Conservation (phyloP, 495 filamentous ascomycete genomes). For the Astrothelium macrocarpum region DNA sequence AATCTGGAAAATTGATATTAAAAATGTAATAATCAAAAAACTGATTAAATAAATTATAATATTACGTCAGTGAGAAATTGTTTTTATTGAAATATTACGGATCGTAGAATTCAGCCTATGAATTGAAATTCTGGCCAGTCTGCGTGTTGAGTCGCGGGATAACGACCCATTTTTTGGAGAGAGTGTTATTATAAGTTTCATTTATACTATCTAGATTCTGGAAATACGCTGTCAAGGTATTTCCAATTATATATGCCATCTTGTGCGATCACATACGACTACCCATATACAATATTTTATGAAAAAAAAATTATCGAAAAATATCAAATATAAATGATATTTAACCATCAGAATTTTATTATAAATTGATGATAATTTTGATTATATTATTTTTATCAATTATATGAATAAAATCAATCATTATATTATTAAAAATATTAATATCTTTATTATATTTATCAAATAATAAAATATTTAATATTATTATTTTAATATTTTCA, state of each 20-base stretch:
- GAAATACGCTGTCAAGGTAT: conserved; percentile 33
- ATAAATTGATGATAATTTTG: conserved; percentile 45
- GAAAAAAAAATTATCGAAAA: conserved; percentile 46
- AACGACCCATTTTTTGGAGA: conserved; percentile 36
- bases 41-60: conserved; percentile 39
- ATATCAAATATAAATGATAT: conserved; percentile 35
- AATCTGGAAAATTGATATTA: conserved; percentile 29
- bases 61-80: conserved; percentile 38
- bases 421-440: conserved; percentile 30
- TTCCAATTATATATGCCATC: conserved; percentile 36
- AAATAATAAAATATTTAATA: conserved; percentile 47
- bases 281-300: conserved; percentile 35
- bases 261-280: conserved; percentile 37
- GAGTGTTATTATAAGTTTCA: neutral
- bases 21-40: conserved; percentile 15
- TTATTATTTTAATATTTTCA: conserved; percentile 29
- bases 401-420: conserved; percentile 35
- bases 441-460: conserved; percentile 26
- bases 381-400: conserved; percentile 31
- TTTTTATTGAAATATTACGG: conserved; percentile 36
- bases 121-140: conserved; percentile 39
- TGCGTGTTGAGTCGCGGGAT: conserved; percentile 35
- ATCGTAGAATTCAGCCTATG: conserved; percentile 46
- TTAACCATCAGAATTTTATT: conserved; percentile 45
- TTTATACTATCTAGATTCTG: conserved; percentile 12